Evolutionary conservation across 2,329 filamentous ascomycete species (phyloP), one percentile per base, ranked within the genome.

Genomic region (Hymenoscyphus albidus): DNA sequence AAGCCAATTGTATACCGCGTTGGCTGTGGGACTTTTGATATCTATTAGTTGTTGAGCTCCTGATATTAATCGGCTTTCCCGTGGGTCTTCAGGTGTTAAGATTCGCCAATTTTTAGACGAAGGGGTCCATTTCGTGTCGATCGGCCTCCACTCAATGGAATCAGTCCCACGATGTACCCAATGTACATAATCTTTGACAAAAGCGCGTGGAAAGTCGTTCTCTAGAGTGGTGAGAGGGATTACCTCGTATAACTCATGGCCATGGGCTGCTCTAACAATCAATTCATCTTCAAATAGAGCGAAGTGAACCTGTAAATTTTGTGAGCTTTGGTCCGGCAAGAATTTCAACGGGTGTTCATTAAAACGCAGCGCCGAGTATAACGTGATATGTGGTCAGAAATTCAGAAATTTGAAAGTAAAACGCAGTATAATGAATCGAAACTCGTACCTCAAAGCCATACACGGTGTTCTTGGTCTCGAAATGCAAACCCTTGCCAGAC

Each of bases 221-320:
- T 35, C n/a, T 4, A 71, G 5, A 7, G 32, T 22, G 1, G 48
- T 18, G 4, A 60, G 2, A 6, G 70, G 69, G 1, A 72, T 51
- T 1, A 68, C 13, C n/a, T 72, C 67, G 44, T 64, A 67, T 7
- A 66, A 35, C 6, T 65, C 56, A 6, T 54, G 0, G 10, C 35
- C 35, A 40, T 59, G 38, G 2, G 40, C 22, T 7, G 68, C 62
- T 58, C 66, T 66, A 57, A 80, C 70, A 5, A 77, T 68, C 1
- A 79, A 66, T 12, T 76, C 71, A 2, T 59, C 58, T 1, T 67
- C 69, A 12, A 65, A 54, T 18, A 76, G 60, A 0, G 67, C 70
- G 42, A 76, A 72, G 60, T 77, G 65, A 0, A 84, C 80, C 65
- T 71, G 14, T 16, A 14, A 14, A 16, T 3, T 42, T 5, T 2